Percentiles rank a stretch among this genome's conserved stretches.
Conservation (phyloP, 1,284 basidiomycete genomes). For the Boletus hoseneyae region DNA sequence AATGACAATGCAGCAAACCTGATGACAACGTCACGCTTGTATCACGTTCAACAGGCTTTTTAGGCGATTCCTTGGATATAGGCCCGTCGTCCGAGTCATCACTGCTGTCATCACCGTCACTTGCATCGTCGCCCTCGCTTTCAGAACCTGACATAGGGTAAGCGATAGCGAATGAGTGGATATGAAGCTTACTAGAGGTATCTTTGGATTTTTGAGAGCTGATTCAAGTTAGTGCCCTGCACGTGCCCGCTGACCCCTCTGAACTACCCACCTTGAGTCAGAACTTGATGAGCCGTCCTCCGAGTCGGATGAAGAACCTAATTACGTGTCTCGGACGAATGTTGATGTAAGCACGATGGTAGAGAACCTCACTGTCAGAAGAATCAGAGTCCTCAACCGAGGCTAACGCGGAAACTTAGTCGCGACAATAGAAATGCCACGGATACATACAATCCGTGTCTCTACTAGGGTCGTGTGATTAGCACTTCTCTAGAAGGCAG, state of each 20-base stretch:
- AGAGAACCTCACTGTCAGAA: conserved; percentile 23
- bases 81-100: conserved; percentile 5
- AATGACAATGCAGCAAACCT: conserved; percentile 17
- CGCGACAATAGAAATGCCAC: conserved; percentile 4
- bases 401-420: conserved; percentile 19
- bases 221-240: conserved; percentile 3
- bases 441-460: conserved; percentile 33
- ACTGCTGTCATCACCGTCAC: conserved; percentile 7
- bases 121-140: conserved; percentile 1
- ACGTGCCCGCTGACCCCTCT: conserved; percentile 17
- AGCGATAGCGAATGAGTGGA: neutral
- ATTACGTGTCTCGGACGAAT: neutral
- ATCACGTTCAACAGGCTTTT: conserved; percentile 24
- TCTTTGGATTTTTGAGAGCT: conserved; percentile 27
- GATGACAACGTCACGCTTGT: conserved; percentile 34
- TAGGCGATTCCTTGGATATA: conserved; percentile 5
- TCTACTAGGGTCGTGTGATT: conserved; percentile 18
- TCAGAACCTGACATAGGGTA: conserved; percentile 19
- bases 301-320: conserved; percentile 33
- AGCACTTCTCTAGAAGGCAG: neutral
- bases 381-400: conserved; percentile 23
- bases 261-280: conserved; percentile 15
- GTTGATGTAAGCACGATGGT: neutral
- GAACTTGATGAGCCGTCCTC: conserved; percentile 32
- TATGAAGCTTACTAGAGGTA: conserved; percentile 23